Conservation (phyloP, 1,139 yeast genomes). For the Kluyveromyces sp. region DNA sequence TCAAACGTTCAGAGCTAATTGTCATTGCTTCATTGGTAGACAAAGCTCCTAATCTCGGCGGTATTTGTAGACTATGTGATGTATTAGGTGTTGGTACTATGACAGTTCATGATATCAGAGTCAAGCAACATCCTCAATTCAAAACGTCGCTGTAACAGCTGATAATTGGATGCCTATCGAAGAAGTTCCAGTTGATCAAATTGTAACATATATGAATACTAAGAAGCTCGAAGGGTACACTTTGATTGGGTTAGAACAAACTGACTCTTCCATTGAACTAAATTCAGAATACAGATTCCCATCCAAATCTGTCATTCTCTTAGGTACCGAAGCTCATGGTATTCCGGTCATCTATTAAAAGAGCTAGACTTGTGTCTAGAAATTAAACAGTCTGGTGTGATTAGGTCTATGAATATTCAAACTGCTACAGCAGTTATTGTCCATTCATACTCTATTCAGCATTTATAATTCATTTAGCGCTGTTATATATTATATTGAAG, state of each 20-base stretch:
- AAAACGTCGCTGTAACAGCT: constrained; percentile 89
- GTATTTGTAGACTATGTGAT: constrained; percentile 86
- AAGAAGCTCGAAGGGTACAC: constrained; percentile 79
- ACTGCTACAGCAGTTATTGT: constrained; percentile 93
- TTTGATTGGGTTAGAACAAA: constrained; percentile 83
- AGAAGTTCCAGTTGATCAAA: constrained; percentile 58
- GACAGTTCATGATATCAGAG: constrained; percentile 63
- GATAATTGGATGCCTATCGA: constrained; percentile 92
- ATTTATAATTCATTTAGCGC: constrained; percentile 20
- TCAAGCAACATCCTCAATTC: constrained; percentile 61
- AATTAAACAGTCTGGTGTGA: constrained; percentile 85
- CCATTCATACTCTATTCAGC: constrained; percentile 82
- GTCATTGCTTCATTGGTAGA: constrained; percentile 87
- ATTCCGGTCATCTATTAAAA: constrained; percentile 73
- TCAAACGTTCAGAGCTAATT: constrained; percentile 50
- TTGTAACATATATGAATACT: constrained; percentile 47
- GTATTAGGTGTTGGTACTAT: constrained; percentile 83
- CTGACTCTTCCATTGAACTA: constrained; percentile 73
- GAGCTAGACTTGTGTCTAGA: constrained; percentile 84
- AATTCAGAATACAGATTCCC: constrained; percentile 65
- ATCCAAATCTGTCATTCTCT: constrained; percentile 60
- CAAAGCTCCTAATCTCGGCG: constrained; percentile 88
- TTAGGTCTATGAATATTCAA: constrained; percentile 92
- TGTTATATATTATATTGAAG: no score
- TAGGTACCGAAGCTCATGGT: constrained; percentile 88